These are phyloP conservation scores for Fomitopsis schrenkii DNA, from an alignment of 1,284 basidiomycete genomes.

Conservation along the genomic window DNA sequence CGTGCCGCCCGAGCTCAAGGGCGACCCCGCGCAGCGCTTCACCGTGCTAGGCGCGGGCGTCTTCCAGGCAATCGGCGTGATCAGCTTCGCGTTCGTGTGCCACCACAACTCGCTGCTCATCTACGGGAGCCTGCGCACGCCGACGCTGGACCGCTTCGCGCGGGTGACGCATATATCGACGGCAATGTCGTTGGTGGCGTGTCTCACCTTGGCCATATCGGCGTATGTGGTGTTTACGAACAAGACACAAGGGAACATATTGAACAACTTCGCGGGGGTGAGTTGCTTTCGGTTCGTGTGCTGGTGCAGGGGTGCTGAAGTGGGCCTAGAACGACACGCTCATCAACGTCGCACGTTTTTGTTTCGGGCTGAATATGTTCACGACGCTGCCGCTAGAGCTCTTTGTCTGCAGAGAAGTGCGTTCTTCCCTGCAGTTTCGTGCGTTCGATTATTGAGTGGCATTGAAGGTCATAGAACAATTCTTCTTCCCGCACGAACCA, in stretches of 20 bases:
- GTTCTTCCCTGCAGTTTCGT: neutral
- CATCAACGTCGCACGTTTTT: conserved; percentile 92
- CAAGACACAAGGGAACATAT: conserved; percentile 89
- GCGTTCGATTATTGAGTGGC: conserved; percentile 7
- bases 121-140: conserved; percentile 89
- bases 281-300: conserved; percentile 31
- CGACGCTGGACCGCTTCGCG: conserved; percentile 93
- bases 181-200: conserved; percentile 75
- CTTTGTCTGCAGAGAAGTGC: conserved; percentile 92
- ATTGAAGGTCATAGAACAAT: conserved; percentile 83
- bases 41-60: conserved; percentile 74
- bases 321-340: conserved; percentile 70
- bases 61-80: conserved; percentile 92
- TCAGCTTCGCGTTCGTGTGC: conserved; percentile 93
- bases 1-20: conserved; percentile 77
- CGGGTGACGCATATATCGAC: conserved; percentile 93
- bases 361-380: conserved; percentile 98
- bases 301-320: conserved; percentile 82
- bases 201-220: conserved; percentile 83
- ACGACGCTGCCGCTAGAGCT: conserved; percentile 92
- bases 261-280: conserved; percentile 87
- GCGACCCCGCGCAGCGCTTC: conserved; percentile 67
- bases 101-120: conserved; percentile 94
- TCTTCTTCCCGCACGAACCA: conserved; percentile 82
- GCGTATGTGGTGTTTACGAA: conserved; percentile 94